phyloP scores from a whole-genome alignment of 441 rosid species.

The Gossypium gossypioides region DNA sequence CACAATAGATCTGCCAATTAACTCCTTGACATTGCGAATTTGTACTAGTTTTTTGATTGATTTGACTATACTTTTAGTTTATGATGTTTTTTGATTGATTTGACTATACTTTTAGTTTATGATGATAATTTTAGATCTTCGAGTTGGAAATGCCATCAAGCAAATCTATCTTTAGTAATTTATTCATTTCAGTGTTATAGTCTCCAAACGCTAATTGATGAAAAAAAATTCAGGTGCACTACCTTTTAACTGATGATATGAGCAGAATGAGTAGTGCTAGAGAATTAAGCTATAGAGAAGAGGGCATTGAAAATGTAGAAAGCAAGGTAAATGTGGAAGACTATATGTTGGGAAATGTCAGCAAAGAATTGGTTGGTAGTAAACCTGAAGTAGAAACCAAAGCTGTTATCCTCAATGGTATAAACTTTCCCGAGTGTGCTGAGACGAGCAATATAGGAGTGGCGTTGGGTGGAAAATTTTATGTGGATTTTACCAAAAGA shows the following conservation, averaged over 20 bases:
- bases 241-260: slow-evolving; percentile 20
- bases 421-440: slow-evolving; percentile 15
- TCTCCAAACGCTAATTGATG: background rate
- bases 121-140: background rate
- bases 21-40: background rate
- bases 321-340: slow-evolving; percentile 4
- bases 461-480: slow-evolving; percentile 8
- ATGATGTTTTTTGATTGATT: background rate
- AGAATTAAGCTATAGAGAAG: slow-evolving; percentile 12
- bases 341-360: slow-evolving; percentile 7
- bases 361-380: slow-evolving; percentile 13
- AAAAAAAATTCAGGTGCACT: slow-evolving; percentile 29
- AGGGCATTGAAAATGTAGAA: slow-evolving; percentile 12
- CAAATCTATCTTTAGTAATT: background rate
- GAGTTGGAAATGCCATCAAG: background rate
- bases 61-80: background rate
- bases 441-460: slow-evolving; percentile 8
- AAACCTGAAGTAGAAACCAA: slow-evolving; percentile 18
- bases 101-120: background rate
- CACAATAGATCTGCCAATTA: background rate
- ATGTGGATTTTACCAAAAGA: slow-evolving; percentile 8
- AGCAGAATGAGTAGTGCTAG: slow-evolving; percentile 13
- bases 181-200: background rate
- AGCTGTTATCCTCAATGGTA: background rate
- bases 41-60: background rate